These are phyloP conservation scores for Neocatenulostroma microsporum DNA, from an alignment of 2,329 filamentous ascomycete species.

Conservation along the genomic window DNA sequence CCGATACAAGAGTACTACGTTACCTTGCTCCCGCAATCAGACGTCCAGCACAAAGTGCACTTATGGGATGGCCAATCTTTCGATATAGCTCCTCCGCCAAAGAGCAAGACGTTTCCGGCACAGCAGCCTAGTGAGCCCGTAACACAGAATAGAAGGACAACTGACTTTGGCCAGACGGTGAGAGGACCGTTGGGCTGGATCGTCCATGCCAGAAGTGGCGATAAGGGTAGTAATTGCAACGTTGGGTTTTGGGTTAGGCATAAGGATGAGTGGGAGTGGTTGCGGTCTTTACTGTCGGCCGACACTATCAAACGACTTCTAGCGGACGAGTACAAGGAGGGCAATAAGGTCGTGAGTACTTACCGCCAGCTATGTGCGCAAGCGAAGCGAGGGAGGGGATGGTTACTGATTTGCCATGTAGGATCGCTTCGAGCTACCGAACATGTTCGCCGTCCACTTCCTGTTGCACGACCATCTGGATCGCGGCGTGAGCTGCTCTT, in stretches of 20 bases:
- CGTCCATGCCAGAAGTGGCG: conserved; percentile 28
- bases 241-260: conserved; percentile 36
- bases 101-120: conserved; percentile 26
- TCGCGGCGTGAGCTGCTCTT: conserved; percentile 26
- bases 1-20: conserved; percentile 38
- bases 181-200: conserved; percentile 33
- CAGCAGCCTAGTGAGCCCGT: conserved; percentile 29
- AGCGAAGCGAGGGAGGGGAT: neutral
- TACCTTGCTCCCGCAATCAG: conserved; percentile 27
- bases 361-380: neutral
- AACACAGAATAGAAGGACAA: conserved; percentile 7
- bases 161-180: conserved; percentile 30
- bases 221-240: conserved; percentile 30
- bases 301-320: conserved; percentile 23
- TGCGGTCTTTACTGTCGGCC: conserved; percentile 22
- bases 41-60: conserved; percentile 23
- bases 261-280: conserved; percentile 28
- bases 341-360: conserved; percentile 24
- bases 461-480: conserved; percentile 29
- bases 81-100: conserved; percentile 27
- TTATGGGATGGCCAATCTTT: conserved; percentile 25
- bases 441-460: conserved; percentile 28
- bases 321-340: conserved; percentile 27
- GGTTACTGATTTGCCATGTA: conserved; percentile 3
- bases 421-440: conserved; percentile 29